These are phyloP conservation scores for Sclerotinia nivalis DNA, from an alignment of 2,329 filamentous ascomycete species.

Conservation along the genomic window DNA sequence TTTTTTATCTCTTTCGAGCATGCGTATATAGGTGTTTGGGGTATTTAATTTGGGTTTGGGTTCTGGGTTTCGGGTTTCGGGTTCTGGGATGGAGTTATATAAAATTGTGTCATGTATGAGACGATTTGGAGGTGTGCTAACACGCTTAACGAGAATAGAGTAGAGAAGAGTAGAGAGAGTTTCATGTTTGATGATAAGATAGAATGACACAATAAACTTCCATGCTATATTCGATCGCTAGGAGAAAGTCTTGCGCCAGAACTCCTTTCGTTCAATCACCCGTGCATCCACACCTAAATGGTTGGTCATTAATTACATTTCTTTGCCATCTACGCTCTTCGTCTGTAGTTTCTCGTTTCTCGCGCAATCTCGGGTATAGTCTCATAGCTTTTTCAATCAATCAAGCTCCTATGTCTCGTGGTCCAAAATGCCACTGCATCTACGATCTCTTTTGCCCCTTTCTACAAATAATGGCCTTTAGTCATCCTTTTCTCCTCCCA, in stretches of 20 bases:
- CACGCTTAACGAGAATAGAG: neutral
- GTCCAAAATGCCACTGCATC: neutral
- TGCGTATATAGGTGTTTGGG: neutral
- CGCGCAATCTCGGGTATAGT: conserved; percentile 25
- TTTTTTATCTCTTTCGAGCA: conserved; percentile 6
- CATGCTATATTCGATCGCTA: conserved; percentile 7
- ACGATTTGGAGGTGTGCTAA: conserved; percentile 15
- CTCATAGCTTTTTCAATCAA: conserved; percentile 6
- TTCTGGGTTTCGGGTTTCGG: conserved; percentile 5
- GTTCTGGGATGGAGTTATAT: conserved; percentile 21
- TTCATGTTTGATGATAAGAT: conserved; percentile 14
- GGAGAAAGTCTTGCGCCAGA: conserved; percentile 12
- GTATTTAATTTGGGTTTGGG: neutral
- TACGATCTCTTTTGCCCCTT: neutral
- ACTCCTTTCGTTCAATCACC: conserved; percentile 10
- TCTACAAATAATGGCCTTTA: conserved; percentile 13
- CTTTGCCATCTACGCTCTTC: neutral
- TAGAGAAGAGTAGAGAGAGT: neutral
- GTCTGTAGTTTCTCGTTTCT: neutral
- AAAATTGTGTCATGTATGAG: conserved; percentile 22
- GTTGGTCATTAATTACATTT: conserved; percentile 16
- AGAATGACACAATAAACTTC: conserved; percentile 20
- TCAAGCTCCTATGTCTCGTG: neutral
- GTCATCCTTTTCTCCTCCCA: conserved; percentile 44
- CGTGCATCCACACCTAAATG: neutral